These are phyloP conservation scores for Saccharum spontaneum DNA, from an alignment of 176 grass and related monocot genomes.

Conservation along the genomic window DNA sequence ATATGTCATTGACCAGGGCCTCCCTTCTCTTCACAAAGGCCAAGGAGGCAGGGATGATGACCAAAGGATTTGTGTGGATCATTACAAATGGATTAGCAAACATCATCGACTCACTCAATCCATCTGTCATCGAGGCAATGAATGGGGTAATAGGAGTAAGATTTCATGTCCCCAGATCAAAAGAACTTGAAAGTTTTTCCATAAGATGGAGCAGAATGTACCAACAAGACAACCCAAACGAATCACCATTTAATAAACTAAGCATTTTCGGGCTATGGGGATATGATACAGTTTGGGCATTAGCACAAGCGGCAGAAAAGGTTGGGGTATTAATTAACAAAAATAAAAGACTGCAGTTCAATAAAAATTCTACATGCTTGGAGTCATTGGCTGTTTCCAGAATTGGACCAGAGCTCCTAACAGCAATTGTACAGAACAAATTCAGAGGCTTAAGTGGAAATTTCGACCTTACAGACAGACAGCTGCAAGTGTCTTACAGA, in stretches of 20 bases:
- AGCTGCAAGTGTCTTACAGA: neutral
- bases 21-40: slow-evolving; percentile 40
- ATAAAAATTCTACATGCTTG: slow-evolving; percentile 29
- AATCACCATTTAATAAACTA: slow-evolving; percentile 21
- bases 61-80: slow-evolving; percentile 58
- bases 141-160: slow-evolving; percentile 53
- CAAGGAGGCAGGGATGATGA: slow-evolving; percentile 51
- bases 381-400: neutral
- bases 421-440: neutral
- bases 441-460: neutral
- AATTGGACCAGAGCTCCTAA: neutral
- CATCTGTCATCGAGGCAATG: slow-evolving; percentile 20
- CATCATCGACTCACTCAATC: slow-evolving; percentile 32
- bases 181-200: slow-evolving; percentile 24
- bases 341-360: neutral
- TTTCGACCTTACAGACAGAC: neutral
- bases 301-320: slow-evolving; percentile 48
- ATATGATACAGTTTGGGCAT: slow-evolving; percentile 48
- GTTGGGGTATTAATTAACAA: neutral
- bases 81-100: slow-evolving; percentile 41
- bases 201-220: slow-evolving; percentile 47
- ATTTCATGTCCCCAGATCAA: slow-evolving; percentile 24
- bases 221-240: slow-evolving; percentile 30
- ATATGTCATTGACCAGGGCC: slow-evolving; percentile 31
- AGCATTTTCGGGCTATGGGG: slow-evolving; percentile 38